A percentile compares a stretch with the other conserved stretches of the same genome.
Conservation (phyloP, 2,329 filamentous ascomycete genomes). For the Paecilomyces niveus region DNA sequence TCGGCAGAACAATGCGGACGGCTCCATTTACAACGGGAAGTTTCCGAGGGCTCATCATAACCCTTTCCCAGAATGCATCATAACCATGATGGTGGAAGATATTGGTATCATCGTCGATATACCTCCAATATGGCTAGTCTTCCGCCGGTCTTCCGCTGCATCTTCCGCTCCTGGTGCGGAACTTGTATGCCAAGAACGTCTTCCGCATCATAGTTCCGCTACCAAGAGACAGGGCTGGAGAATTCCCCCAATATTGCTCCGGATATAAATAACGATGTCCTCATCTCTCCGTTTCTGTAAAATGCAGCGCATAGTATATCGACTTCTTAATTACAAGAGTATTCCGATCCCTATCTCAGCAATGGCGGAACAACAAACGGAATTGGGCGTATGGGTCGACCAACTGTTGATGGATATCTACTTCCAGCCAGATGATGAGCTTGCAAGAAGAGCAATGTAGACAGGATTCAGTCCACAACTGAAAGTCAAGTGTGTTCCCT, state of each 20-base stretch:
- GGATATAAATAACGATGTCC: background rate
- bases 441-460: background rate
- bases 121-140: background rate
- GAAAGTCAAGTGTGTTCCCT: background rate
- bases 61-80: no score
- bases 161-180: background rate
- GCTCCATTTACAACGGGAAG: no score
- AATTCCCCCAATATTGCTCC: background rate
- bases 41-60: no score
- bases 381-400: background rate
- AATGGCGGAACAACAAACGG: background rate
- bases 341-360: background rate
- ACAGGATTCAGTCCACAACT: background rate
- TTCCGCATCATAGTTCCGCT: background rate
- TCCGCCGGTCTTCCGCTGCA: background rate
- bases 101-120: background rate
- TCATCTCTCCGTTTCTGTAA: background rate
- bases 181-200: background rate
- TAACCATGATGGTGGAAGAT: background rate
- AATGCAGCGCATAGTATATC: background rate
- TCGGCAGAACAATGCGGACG: no score
- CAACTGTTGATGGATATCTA: background rate
- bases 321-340: background rate
- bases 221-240: background rate
- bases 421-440: background rate